These are phyloP conservation scores for Graphilbum fragrans DNA, from an alignment of 2,329 filamentous ascomycete genomes.

Conservation along the genomic window DNA sequence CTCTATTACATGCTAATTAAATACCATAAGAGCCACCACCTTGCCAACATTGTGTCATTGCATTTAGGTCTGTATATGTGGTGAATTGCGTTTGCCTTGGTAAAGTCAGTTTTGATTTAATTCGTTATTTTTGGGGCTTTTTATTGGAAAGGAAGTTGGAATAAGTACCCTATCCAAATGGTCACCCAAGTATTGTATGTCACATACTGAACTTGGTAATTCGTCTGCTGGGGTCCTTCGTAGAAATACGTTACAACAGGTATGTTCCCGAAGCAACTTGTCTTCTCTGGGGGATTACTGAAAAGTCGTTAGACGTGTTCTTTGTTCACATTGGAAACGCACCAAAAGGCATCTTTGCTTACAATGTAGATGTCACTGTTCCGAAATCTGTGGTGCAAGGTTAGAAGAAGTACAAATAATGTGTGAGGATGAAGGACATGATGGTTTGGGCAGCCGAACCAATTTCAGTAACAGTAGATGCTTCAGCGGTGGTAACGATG, in stretches of 20 bases:
- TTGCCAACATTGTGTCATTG: conserved; percentile 13
- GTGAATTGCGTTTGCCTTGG: conserved; percentile 13
- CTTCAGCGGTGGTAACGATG: not conserved
- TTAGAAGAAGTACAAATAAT: not conserved
- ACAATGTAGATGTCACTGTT: conserved; percentile 4
- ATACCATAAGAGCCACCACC: conserved; percentile 12
- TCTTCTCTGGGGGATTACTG: conserved; percentile 11
- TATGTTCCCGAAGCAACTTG: conserved; percentile 10
- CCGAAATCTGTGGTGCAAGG: conserved; percentile 1
- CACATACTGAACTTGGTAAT: conserved; percentile 12
- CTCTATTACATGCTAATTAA: too few species aligned
- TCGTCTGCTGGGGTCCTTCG: conserved; percentile 12
- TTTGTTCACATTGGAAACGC: too few species aligned
- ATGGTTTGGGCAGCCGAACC: too few species aligned
- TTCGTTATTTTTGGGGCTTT: too few species aligned
- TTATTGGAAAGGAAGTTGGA: too few species aligned
- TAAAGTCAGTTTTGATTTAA: too few species aligned
- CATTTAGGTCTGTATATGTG: conserved; percentile 12
- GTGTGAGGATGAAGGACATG: too few species aligned
- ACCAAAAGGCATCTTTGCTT: too few species aligned
- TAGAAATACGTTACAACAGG: conserved; percentile 12
- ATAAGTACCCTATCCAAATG: conserved; percentile 13
- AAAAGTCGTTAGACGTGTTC: too few species aligned
- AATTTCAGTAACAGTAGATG: conserved; percentile 5
- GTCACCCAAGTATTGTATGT: conserved; percentile 13